Conservation (phyloP, 768 basidiomycete species). For the Mrakia blollopis region DNA sequence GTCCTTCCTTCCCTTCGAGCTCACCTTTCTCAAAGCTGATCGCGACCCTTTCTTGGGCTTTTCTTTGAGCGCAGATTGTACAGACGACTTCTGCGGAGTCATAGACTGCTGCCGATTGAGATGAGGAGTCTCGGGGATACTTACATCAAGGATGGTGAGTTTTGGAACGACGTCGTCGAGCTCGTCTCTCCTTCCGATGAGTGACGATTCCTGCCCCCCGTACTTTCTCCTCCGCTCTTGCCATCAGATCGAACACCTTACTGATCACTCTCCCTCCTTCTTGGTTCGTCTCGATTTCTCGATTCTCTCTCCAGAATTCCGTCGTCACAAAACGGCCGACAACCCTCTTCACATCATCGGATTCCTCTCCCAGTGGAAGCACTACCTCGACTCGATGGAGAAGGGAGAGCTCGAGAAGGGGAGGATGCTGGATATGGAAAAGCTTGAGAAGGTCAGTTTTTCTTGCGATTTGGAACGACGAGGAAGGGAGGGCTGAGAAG, state of each 20-base stretch:
- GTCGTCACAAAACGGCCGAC: slow-evolving; percentile 66
- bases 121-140: slow-evolving; percentile 80
- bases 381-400: slow-evolving; percentile 66
- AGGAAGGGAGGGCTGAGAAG: neutral
- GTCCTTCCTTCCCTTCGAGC: neutral
- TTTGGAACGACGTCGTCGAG: neutral
- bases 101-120: slow-evolving; percentile 64
- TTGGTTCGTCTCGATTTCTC: neutral
- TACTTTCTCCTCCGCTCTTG: slow-evolving; percentile 29
- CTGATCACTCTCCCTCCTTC: neutral
- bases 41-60: neutral
- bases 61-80: slow-evolving; percentile 56
- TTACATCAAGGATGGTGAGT: slow-evolving; percentile 63
- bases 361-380: slow-evolving; percentile 92
- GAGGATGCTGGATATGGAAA: slow-evolving; percentile 41
- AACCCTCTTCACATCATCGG: slow-evolving; percentile 91
- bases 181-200: neutral
- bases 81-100: slow-evolving; percentile 71
- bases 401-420: slow-evolving; percentile 38
- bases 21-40: slow-evolving; percentile 5
- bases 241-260: neutral
- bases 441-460: slow-evolving; percentile 46
- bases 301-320: slow-evolving; percentile 61
- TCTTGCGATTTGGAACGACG: no score
- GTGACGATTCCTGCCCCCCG: neutral